Percentiles rank a stretch among this genome's conserved stretches.
phyloP scores from a whole-genome alignment of 1,284 basidiomycete genomes.

The Puccinia coronata region DNA sequence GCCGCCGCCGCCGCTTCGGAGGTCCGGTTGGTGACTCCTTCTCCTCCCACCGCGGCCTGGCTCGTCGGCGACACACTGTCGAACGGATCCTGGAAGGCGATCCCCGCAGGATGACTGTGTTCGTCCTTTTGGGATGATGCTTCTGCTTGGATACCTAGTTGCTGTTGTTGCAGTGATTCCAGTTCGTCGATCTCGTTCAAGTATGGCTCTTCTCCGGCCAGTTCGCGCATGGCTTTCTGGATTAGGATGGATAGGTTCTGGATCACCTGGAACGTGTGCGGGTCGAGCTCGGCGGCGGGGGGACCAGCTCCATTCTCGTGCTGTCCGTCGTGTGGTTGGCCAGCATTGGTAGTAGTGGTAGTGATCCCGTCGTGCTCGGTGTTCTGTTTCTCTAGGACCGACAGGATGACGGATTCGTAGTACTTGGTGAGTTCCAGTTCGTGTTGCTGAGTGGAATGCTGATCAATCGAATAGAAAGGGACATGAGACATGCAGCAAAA shows the following conservation, averaged over 20 bases:
- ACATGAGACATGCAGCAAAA: too few relatives aligned
- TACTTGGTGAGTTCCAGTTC: conserved; percentile 84
- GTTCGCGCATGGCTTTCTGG: conserved; percentile 42
- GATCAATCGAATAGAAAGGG: too few relatives aligned
- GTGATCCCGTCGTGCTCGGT: too few relatives aligned
- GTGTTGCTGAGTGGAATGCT: conserved; percentile 89
- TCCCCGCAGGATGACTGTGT: conserved; percentile 16
- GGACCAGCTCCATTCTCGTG: conserved; percentile 63
- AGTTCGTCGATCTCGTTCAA: conserved; percentile 54
- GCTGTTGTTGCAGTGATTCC: conserved; percentile 9
- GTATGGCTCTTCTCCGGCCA: conserved; percentile 61
- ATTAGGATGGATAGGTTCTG: conserved; percentile 41
- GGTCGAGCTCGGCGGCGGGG: conserved; percentile 62
- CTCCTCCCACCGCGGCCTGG: conserved; percentile 53
- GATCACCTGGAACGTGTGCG: conserved; percentile 37
- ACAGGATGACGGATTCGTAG: conserved; percentile 81
- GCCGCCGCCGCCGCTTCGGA: too few relatives aligned
- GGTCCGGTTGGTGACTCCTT: conserved; percentile 59
- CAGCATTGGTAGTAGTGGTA: too few relatives aligned
- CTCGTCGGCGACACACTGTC: neutral
- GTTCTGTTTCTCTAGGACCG: conserved; percentile 67
- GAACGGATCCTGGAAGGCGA: conserved; percentile 34
- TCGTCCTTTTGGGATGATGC: neutral
- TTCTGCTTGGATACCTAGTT: too few relatives aligned
- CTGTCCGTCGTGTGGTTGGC: too few relatives aligned